Evolutionary conservation across 495 filamentous ascomycete genomes (phyloP), one percentile per base, ranked within the genome.

Genomic region (Hypoxylon intermedium): DNA sequence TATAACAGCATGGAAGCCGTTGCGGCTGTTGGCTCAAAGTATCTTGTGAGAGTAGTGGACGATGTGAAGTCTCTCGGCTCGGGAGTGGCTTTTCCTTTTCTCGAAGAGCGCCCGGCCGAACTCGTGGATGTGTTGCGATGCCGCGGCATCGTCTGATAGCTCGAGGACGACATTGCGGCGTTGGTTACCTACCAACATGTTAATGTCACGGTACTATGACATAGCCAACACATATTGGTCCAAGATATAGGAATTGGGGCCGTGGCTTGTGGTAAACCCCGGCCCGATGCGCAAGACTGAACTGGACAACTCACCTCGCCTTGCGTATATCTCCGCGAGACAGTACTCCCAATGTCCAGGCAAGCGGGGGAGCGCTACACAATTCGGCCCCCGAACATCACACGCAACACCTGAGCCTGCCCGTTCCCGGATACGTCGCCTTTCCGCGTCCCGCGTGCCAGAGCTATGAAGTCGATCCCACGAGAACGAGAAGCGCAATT

Each of bases 1-100:
- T 92, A 96, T 24, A 97, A 82, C 59, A 96, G 89, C 74, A 92
- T 85, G 3, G 90, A 91, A 3, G 88, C 90, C 7, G 92, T 96
- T 41, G 92, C 91, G 1, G 91, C 89, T 65, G 89, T 93, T 30
- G 92, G 87, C 61, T 92, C 89, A 63, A 96, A 90, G 53, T 82
- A 83, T 62, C 82, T 77, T 42, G 81, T 76, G 36, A 77, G 53
- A 5, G 78, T 68, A 37, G 77, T 81, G 13, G 88, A 82, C 36
- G 82, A 65, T 72, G 82, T 78, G 66, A 74, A 79, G 46, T 79
- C 79, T 60, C 72, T 75, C 59, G 72, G 67, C 51, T 78, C 72
- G 13, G 72, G 58, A 26, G 54, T 63, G 31, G 65, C 69, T 58
- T 75, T 79, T 55, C 70, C 76, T 54, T 72, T 75, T 58, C 64